Evolutionary conservation across 1,139 yeast species (phyloP), one percentile per base, ranked within the genome.

Genomic region (Geotrichum histeridarum): DNA sequence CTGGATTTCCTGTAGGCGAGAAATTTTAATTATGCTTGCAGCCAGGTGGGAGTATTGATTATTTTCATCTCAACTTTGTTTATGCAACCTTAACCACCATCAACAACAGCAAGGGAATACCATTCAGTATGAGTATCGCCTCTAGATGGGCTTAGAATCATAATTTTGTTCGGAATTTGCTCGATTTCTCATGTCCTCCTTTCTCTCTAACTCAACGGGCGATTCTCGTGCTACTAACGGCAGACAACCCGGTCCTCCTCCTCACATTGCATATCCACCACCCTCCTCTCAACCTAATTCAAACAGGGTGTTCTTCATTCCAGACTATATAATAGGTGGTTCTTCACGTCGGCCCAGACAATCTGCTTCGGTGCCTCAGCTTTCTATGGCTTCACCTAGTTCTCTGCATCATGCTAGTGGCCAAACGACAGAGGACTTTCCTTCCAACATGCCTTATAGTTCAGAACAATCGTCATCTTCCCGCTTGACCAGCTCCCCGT

Each of bases 291-390:
- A 51, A 30, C 41, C 47, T 8, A 48, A 46, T 15, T 14, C 50
- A 14, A 46, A 18, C 15, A 33, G 54, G n/a, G 31, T 33, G 9
- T 51, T 51, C 32, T 46, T 35, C 31, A 22, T 46, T 8, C 50
- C 54, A 12, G 50, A 47, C 32, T 39, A 46, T 35, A 42, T 48
- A 7, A 11, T 35, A 12, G 51, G 47, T 7, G 51, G 45, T 7
- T 42, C 51, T 2, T 52, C 54, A 4, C 43, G 54, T 12, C 42
- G 48, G 41, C 49, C 49, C 11, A 41, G 54, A 8, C 51, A 46
- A 12, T 41, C 48, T 6, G 54, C 48, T 8, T 52, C 54, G 14
- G 54, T 52, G n/a, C 51, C 54, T 31, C 47, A 52, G n/a, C 45
- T 52, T 11, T 8, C 39, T n/a, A 9, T 8, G 8, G 15, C 39